Evolutionary conservation across 2,329 filamentous ascomycete genomes (phyloP).

Genomic region (Aspergillus sp.): DNA sequence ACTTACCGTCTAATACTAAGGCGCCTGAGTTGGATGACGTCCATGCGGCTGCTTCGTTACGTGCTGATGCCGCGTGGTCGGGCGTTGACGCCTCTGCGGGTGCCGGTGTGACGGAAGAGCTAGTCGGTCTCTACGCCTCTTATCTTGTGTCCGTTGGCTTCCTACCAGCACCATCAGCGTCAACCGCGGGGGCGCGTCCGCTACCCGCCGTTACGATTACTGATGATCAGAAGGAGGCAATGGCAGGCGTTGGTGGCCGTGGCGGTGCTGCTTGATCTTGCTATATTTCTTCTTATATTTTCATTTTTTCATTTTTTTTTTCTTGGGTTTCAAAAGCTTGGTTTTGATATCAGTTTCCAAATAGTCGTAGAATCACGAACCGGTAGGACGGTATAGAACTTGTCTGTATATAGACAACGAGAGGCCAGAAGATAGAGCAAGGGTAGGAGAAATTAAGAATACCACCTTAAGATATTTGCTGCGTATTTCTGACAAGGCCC

Average conservation of each 20-base stretch:
- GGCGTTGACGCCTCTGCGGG: constrained; percentile 57
- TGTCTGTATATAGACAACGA: not conserved
- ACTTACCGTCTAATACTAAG: constrained; percentile 68
- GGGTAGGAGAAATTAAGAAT: not conserved
- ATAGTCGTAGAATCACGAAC: too few relatives aligned
- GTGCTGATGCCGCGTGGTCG: constrained; percentile 60
- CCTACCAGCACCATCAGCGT: constrained; percentile 44
- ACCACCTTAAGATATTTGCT: not conserved
- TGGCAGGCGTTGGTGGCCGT: constrained; percentile 55
- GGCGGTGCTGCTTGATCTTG: constrained; percentile 36
- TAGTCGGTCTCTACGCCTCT: constrained; percentile 62
- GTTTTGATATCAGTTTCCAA: not conserved
- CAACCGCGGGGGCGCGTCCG: constrained; percentile 20
- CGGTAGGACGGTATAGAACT: not conserved
- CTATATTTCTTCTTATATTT: constrained; percentile 5
- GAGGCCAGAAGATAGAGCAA: not conserved
- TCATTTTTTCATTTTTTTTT: not conserved
- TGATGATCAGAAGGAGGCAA: constrained; percentile 49
- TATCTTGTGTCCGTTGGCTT: constrained; percentile 66
- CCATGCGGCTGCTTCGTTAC: constrained; percentile 66
- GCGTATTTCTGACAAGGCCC: too few relatives aligned
- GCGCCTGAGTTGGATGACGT: constrained; percentile 73
- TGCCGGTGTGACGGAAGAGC: constrained; percentile 59
- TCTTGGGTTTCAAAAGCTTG: not conserved
- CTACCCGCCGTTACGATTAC: constrained; percentile 49